Conservation (phyloP, 2,329 filamentous ascomycete species). For the Penicillium concentricum region DNA sequence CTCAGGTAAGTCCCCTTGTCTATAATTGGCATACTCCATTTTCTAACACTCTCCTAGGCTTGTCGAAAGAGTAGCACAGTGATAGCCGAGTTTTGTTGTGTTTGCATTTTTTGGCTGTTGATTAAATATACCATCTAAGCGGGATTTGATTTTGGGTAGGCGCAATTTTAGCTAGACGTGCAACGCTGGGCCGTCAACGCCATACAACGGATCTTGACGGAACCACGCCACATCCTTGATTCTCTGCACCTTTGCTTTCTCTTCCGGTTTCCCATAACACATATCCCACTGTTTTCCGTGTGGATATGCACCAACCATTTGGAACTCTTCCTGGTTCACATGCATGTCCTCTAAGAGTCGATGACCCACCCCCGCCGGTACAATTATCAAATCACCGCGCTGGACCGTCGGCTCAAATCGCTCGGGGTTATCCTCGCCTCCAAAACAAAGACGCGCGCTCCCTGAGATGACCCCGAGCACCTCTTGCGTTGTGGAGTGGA, state of each 20-base stretch:
- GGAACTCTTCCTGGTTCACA: conserved; percentile 49
- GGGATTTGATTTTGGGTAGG: not conserved
- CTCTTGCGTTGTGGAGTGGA: conserved; percentile 67
- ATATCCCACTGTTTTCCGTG: conserved; percentile 62
- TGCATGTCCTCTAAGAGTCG: conserved; percentile 58
- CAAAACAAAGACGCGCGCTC: conserved; percentile 63
- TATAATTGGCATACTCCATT: not conserved
- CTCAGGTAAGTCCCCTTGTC: conserved; percentile 54
- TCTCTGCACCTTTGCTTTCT: conserved; percentile 52
- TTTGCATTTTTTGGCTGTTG: not conserved
- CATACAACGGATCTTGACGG: conserved; percentile 60
- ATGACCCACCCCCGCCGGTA: conserved; percentile 67
- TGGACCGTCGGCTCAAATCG: conserved; percentile 57
- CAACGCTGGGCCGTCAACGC: conserved; percentile 53
- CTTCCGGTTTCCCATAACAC: conserved; percentile 64
- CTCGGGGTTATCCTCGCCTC: conserved; percentile 60
- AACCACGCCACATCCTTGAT: conserved; percentile 59
- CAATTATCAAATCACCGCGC: conserved; percentile 62
- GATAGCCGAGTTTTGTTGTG: not conserved
- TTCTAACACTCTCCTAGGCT: conserved; percentile 37
- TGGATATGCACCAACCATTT: conserved; percentile 69
- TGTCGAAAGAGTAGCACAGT: conserved; percentile 37
- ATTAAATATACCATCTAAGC: not conserved
- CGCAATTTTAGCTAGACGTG: conserved; percentile 30
- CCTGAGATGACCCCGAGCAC: conserved; percentile 62